Base-by-base conservation (phyloP, 306 rosid genomes). In the Delonix regia region DNA sequence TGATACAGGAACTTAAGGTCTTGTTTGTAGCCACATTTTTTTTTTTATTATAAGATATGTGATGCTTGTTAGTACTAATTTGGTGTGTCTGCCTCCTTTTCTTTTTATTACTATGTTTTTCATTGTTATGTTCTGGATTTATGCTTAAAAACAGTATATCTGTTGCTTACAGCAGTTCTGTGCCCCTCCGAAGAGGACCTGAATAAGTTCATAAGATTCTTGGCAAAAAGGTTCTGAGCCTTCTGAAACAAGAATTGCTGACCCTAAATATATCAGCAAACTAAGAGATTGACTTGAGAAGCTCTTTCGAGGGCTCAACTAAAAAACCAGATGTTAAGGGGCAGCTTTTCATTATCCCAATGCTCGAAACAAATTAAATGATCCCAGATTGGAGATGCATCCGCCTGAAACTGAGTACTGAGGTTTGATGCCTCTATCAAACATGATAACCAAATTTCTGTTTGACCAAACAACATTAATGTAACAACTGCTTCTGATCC, bases 171-270 rank as follows among this genome's bases (percentile, higher is more conserved):
- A 74, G 87, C 94, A 84, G 88, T 86, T 92, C 83, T 89, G 86
- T 73, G 90, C 90, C 91, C 91, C 71, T 90, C 91, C 73, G 89
- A 90, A 85, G 93, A 84, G 85, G 89, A 84, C 82, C 77, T 81
- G 48, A 34, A 81, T 51, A 86, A 85, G 81, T 78, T 92, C 83
- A 82, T 83, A 47, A 80, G 86, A 70, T 81, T 87, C 77, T 73
- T 87, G 86, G 88, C 80, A 51, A 88, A 88, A 85, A 86, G 78
- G 86, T 79, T 89, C 80, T n/a, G 85, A 86, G 78, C 82, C 28
- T 10, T 80, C 84, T 30, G 63, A 81, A 75, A 71, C 71, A 79
- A 84, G 48, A 72, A 49, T 65, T 67, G 81, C 78, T 56, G 73
- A 68, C 74, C 3, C 22, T 51, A 51, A 71, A 45, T 64, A 6